Evolutionary conservation across 202 grass and related monocot genomes (phyloP).

Genomic region (Setaria italica): DNA sequence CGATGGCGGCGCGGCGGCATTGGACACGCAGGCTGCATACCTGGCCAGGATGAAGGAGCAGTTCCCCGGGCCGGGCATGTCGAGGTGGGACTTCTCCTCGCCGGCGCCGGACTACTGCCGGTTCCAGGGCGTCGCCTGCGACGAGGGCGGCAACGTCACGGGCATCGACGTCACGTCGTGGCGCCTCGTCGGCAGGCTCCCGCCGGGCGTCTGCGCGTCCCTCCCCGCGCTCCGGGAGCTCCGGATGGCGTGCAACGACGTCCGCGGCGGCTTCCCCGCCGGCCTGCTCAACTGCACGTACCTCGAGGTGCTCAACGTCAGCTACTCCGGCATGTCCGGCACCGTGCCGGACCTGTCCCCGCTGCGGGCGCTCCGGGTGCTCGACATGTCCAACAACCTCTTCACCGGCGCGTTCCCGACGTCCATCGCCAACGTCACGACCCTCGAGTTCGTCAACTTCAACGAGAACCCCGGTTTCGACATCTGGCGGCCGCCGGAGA

Average conservation of each 20-base stretch:
- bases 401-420: conserved; percentile 78
- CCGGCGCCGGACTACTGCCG: conserved; percentile 52
- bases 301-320: conserved; percentile 78
- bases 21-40: conserved; percentile 59
- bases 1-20: background rate
- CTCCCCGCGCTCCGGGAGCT: conserved; percentile 70
- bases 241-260: conserved; percentile 59
- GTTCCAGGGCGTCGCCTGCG: conserved; percentile 63
- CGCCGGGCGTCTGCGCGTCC: conserved; percentile 55
- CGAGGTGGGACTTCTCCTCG: conserved; percentile 69
- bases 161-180: conserved; percentile 82
- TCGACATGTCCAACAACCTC: conserved; percentile 73
- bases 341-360: conserved; percentile 66
- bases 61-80: conserved; percentile 68
- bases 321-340: conserved; percentile 63
- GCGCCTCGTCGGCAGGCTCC: conserved; percentile 66
- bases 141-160: conserved; percentile 43
- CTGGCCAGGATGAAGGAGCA: conserved; percentile 72
- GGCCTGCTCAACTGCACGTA: conserved; percentile 65
- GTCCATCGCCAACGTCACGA: conserved; percentile 58
- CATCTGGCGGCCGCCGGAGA: conserved; percentile 62
- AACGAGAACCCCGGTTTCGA: conserved; percentile 92
- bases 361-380: conserved; percentile 45
- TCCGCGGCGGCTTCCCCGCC: conserved; percentile 66
- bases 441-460: conserved; percentile 71